phyloP scores from a whole-genome alignment of 2,329 filamentous ascomycete species.

The Sordariomycetes sp. region DNA sequence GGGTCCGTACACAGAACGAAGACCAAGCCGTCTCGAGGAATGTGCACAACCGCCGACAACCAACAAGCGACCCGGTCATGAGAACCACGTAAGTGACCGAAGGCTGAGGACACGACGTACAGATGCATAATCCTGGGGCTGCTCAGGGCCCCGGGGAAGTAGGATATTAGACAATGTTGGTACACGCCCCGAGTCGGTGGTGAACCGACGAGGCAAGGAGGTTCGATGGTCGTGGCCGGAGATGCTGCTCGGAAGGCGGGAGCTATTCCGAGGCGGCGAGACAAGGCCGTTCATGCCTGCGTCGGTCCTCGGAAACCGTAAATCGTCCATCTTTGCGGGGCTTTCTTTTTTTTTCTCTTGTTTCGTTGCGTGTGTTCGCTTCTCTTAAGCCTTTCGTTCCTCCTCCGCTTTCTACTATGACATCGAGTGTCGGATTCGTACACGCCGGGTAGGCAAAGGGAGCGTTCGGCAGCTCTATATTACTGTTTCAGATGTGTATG shows the following conservation, averaged over 20 bases:
- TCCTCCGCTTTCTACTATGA: slow-evolving; percentile 3
- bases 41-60: neutral
- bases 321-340: slow-evolving; percentile 61
- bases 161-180: slow-evolving; percentile 58
- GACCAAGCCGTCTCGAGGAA: neutral
- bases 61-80: neutral
- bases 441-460: slow-evolving; percentile 2
- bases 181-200: slow-evolving; percentile 76
- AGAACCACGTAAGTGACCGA: neutral
- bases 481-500: slow-evolving; percentile 3
- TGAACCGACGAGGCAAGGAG: slow-evolving; percentile 81
- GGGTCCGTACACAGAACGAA: neutral
- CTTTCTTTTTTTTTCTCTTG: slow-evolving; percentile 10
- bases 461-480: slow-evolving; percentile 1
- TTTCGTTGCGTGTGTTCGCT: neutral
- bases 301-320: slow-evolving; percentile 68
- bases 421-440: slow-evolving; percentile 4
- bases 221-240: slow-evolving; percentile 56
- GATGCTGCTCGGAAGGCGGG: slow-evolving; percentile 44
- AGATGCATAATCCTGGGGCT: slow-evolving; percentile 32
- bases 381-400: neutral
- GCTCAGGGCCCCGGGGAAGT: slow-evolving; percentile 33
- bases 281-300: slow-evolving; percentile 60
- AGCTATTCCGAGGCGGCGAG: slow-evolving; percentile 59
- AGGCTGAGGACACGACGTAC: slow-evolving; percentile 15